Evolutionary conservation across 768 basidiomycete species (phyloP).

Genomic region (Leucocoprinus sp.): DNA sequence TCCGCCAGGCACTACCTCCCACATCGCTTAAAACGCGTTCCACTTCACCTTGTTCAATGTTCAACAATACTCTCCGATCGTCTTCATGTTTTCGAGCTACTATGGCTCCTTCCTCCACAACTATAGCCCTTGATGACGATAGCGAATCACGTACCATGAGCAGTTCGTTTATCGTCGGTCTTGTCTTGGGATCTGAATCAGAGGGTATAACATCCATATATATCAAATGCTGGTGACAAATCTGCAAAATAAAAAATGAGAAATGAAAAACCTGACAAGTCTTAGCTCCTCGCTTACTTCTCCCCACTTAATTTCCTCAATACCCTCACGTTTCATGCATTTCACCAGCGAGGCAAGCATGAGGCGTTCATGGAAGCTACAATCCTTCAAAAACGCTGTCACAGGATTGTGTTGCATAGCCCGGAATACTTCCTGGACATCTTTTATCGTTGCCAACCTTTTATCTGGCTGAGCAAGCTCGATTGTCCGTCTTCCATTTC

Average conservation of each 20-base stretch:
- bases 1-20: conserved; percentile 65
- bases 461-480: conserved; percentile 57
- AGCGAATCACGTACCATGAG: conserved; percentile 65
- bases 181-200: conserved; percentile 46
- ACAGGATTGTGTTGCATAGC: conserved; percentile 90
- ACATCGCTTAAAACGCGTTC: conserved; percentile 80
- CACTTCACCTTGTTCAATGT: conserved; percentile 77
- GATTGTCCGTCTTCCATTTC: conserved; percentile 57
- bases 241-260: conserved; percentile 28
- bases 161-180: conserved; percentile 59
- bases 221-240: conserved; percentile 67
- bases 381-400: conserved; percentile 71
- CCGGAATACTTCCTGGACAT: conserved; percentile 73
- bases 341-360: conserved; percentile 81
- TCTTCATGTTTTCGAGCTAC: conserved; percentile 46
- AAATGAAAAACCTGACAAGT: neutral
- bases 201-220: conserved; percentile 59
- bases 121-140: conserved; percentile 66
- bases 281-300: conserved; percentile 40
- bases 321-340: conserved; percentile 74
- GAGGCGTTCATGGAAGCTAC: conserved; percentile 82
- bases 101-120: conserved; percentile 57
- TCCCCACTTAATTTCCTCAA: conserved; percentile 82
- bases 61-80: conserved; percentile 71
- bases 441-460: conserved; percentile 52